Conservation (phyloP, 345 rosid genomes). For the Eucalyptus camaldulensis region DNA sequence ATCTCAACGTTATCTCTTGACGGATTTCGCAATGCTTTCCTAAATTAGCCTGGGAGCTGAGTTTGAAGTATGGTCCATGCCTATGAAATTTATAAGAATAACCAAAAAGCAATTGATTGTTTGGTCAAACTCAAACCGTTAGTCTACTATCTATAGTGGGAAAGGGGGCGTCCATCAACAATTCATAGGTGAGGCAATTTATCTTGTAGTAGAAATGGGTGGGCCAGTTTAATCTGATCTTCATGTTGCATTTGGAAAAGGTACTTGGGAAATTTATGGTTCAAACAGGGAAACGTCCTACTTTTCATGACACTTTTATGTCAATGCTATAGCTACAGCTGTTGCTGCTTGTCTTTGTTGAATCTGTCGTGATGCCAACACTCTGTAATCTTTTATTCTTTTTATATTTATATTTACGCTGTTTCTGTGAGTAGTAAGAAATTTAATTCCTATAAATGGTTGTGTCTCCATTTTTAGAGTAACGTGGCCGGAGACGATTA, state of each 20-base stretch:
- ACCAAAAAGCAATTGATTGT: background rate
- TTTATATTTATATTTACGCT: background rate
- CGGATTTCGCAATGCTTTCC: background rate
- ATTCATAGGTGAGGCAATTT: background rate
- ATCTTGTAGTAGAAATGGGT: background rate
- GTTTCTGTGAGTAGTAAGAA: background rate
- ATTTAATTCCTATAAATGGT: background rate
- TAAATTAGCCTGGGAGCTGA: background rate
- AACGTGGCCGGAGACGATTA: constrained; percentile 62
- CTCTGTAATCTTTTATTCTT: background rate
- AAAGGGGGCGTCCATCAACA: background rate
- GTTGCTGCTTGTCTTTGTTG: background rate
- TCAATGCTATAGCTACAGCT: background rate
- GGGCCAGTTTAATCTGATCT: background rate
- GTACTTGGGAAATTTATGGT: background rate
- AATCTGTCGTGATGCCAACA: background rate
- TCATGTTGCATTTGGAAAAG: background rate
- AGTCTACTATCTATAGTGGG: background rate
- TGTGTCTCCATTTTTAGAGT: constrained; percentile 14
- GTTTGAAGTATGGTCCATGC: background rate
- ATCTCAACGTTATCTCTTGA: background rate
- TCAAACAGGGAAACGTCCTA: background rate
- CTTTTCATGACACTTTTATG: background rate
- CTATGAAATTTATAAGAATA: background rate
- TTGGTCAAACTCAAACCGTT: background rate